A percentile compares a stretch with the other conserved stretches of the same genome.
Evolutionary conservation across 352 stramenopile genomes (phyloP).

Genomic region (Globisporangium lucens): DNA sequence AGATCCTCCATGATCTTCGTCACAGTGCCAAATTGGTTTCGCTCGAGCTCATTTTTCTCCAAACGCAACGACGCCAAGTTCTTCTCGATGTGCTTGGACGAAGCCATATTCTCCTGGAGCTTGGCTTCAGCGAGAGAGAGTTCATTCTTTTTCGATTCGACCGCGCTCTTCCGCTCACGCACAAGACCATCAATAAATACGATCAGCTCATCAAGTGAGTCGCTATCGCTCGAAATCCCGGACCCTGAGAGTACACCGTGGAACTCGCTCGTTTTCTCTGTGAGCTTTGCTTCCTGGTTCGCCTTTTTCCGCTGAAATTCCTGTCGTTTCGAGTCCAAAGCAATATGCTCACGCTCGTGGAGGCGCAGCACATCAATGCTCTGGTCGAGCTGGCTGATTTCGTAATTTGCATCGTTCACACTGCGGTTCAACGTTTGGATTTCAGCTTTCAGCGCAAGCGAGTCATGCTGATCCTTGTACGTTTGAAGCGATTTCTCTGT

Average conservation of each 20-base stretch:
- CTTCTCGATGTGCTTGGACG: slow-evolving; percentile 50
- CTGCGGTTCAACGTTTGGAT: slow-evolving; percentile 43
- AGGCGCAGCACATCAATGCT: slow-evolving; percentile 54
- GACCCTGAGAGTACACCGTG: slow-evolving; percentile 26
- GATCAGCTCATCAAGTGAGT: slow-evolving; percentile 24
- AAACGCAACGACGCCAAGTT: slow-evolving; percentile 28
- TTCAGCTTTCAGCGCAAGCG: slow-evolving; percentile 33
- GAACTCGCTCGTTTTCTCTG: slow-evolving; percentile 46
- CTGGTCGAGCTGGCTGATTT: slow-evolving; percentile 40
- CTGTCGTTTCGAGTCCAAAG: slow-evolving; percentile 46
- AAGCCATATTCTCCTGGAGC: slow-evolving; percentile 50
- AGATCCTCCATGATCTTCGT: slow-evolving; percentile 50
- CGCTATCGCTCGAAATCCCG: slow-evolving; percentile 29
- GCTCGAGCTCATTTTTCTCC: slow-evolving; percentile 56
- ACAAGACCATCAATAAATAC: slow-evolving; percentile 27
- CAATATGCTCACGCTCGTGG: slow-evolving; percentile 44
- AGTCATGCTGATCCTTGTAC: slow-evolving; percentile 43
- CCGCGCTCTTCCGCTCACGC: slow-evolving; percentile 17
- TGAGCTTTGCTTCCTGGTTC: slow-evolving; percentile 34
- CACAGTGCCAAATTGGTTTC: slow-evolving; percentile 45
- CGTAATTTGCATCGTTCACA: slow-evolving; percentile 40
- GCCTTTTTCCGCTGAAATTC: slow-evolving; percentile 46
- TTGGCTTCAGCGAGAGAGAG: slow-evolving; percentile 29
- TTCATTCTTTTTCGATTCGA: slow-evolving; percentile 28
- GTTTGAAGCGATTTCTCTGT: slow-evolving; percentile 39